Percentiles rank a stretch among this genome's conserved stretches.
phyloP scores from a whole-genome alignment of 805 yeast genomes.

The Kuraishia floccosa region DNA sequence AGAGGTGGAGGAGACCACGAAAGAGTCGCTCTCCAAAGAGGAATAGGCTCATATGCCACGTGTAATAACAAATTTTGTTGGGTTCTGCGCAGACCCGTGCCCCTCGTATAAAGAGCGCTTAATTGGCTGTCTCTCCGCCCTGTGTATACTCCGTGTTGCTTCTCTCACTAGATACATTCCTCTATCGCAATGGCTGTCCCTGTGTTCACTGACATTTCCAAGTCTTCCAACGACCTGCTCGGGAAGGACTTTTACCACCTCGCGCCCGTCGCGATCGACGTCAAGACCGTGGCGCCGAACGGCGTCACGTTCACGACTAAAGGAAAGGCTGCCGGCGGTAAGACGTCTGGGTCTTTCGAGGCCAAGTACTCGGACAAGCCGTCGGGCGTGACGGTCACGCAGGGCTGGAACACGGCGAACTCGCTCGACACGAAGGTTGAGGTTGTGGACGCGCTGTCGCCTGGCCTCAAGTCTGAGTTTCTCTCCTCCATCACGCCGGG shows the following conservation, averaged over 20 bases:
- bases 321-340: slow-evolving; percentile 76
- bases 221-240: slow-evolving; percentile 83
- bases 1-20: background rate
- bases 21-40: background rate
- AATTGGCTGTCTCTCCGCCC: no score
- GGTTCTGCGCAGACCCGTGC: no score
- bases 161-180: no score
- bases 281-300: slow-evolving; percentile 90
- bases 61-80: no score
- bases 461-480: slow-evolving; percentile 90
- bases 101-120: no score
- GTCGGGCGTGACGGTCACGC: slow-evolving; percentile 86
- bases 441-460: slow-evolving; percentile 82
- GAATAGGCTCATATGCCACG: no score
- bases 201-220: slow-evolving; percentile 88
- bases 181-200: slow-evolving; percentile 58
- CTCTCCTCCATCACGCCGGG: slow-evolving; percentile 85
- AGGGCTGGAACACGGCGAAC: slow-evolving; percentile 97
- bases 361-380: slow-evolving; percentile 89
- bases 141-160: no score
- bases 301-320: slow-evolving; percentile 92
- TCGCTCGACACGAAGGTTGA: slow-evolving; percentile 88
- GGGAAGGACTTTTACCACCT: slow-evolving; percentile 89
- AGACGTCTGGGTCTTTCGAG: slow-evolving; percentile 83
- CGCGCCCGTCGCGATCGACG: slow-evolving; percentile 77